phyloP scores from a whole-genome alignment of 2,329 filamentous ascomycete species.

The Xylariaceae sp. region DNA sequence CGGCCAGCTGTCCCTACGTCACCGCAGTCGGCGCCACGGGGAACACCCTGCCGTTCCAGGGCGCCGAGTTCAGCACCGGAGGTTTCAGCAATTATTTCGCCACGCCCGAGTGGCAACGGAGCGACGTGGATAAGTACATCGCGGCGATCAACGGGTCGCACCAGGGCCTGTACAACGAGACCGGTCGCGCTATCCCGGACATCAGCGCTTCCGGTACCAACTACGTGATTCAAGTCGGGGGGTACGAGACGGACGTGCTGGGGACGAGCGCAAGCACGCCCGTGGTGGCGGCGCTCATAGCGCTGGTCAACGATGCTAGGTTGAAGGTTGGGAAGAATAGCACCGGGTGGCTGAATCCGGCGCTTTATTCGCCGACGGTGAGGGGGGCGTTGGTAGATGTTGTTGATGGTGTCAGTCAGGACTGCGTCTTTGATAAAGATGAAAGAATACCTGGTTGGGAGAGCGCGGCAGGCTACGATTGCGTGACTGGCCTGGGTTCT shows the following conservation, averaged over 20 bases:
- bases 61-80: conserved; percentile 39
- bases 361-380: conserved; percentile 47
- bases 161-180: conserved; percentile 23
- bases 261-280: conserved; percentile 53
- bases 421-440: conserved; percentile 42
- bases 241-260: conserved; percentile 28
- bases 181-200: conserved; percentile 56
- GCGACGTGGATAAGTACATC: conserved; percentile 48
- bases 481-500: conserved; percentile 54
- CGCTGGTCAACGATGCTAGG: conserved; percentile 55
- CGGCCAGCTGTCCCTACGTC: conserved; percentile 48
- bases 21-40: conserved; percentile 33
- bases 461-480: conserved; percentile 49
- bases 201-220: conserved; percentile 50
- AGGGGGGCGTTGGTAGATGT: conserved; percentile 46
- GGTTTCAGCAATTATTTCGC: conserved; percentile 55
- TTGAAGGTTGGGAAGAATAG: conserved; percentile 47
- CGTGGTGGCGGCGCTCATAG: conserved; percentile 56
- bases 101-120: conserved; percentile 49
- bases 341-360: conserved; percentile 58
- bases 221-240: conserved; percentile 44
- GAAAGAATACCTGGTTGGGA: conserved; percentile 46
- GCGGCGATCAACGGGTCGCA: conserved; percentile 39
- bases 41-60: conserved; percentile 27
- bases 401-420: conserved; percentile 42